phyloP scores from a whole-genome alignment of 441 rosid species.

The Eruca vesicaria region DNA sequence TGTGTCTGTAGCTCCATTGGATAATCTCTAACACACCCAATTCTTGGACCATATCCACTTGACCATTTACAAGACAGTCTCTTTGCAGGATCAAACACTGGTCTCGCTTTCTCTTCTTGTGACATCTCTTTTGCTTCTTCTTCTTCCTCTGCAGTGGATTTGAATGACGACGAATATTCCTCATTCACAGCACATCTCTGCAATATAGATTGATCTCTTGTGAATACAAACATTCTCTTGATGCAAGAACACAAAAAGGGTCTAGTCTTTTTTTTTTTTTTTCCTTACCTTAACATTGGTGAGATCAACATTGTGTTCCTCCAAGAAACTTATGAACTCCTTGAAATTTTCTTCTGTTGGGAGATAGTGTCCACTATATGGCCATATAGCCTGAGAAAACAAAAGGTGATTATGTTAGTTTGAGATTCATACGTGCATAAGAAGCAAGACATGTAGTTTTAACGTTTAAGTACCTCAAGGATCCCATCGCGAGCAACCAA shows the following conservation, averaged over 20 bases:
- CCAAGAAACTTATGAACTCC: conserved; percentile 71
- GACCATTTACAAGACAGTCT: conserved; percentile 81
- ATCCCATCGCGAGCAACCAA: conserved; percentile 62
- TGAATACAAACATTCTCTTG: conserved; percentile 5
- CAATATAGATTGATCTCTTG: background rate
- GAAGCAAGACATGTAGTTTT: background rate
- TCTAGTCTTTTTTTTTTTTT: background rate
- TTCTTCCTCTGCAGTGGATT: conserved; percentile 16
- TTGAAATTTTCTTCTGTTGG: conserved; percentile 88
- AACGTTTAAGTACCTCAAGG: conserved; percentile 71
- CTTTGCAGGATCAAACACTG: conserved; percentile 40
- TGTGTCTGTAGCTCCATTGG: conserved; percentile 57
- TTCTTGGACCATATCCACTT: conserved; percentile 76
- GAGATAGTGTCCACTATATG: conserved; percentile 96
- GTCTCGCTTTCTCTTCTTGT: conserved; percentile 21
- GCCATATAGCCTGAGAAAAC: conserved; percentile 82
- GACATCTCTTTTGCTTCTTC: conserved; percentile 4
- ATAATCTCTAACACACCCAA: conserved; percentile 89
- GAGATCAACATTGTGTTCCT: conserved; percentile 72
- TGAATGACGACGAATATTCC: conserved; percentile 31
- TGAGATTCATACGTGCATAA: background rate
- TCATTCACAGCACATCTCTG: conserved; percentile 38
- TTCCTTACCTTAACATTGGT: conserved; percentile 59
- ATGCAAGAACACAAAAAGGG: conserved; percentile 1
- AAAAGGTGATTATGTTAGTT: background rate